phyloP scores from a whole-genome alignment of 805 yeast genomes.

The Wickerhamiella dianesei region DNA sequence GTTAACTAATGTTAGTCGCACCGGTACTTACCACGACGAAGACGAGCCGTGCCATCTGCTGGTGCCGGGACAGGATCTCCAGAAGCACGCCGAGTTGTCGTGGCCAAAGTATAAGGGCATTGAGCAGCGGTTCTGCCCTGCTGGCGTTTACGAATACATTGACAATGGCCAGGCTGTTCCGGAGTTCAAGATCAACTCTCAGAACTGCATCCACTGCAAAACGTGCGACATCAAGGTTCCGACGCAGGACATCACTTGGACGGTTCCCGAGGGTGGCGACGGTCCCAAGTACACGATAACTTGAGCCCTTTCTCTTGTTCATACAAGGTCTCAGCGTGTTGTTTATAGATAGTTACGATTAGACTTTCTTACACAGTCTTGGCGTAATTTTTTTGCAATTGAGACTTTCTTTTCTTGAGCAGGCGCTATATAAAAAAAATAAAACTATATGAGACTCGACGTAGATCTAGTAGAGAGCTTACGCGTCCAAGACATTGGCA shows the following conservation, averaged over 20 bases:
- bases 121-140: slow-evolving; percentile 91
- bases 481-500: too few species aligned
- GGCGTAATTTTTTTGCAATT: too few species aligned
- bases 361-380: too few species aligned
- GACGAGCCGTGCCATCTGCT: slow-evolving; percentile 84
- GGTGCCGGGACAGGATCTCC: slow-evolving; percentile 27
- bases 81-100: slow-evolving; percentile 50
- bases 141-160: slow-evolving; percentile 93
- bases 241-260: slow-evolving; percentile 86
- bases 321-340: too few species aligned
- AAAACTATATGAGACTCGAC: too few species aligned
- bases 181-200: slow-evolving; percentile 84
- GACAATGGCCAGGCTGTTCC: slow-evolving; percentile 39
- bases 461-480: too few species aligned
- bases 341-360: too few species aligned
- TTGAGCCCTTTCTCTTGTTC: slow-evolving; percentile 23
- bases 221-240: slow-evolving; percentile 98
- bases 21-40: slow-evolving; percentile 93
- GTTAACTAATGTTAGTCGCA: slow-evolving; percentile 85
- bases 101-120: slow-evolving; percentile 75
- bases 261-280: slow-evolving; percentile 98
- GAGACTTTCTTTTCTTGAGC: too few species aligned
- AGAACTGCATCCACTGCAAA: slow-evolving; percentile 96
- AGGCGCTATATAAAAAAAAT: too few species aligned
- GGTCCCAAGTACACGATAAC: slow-evolving; percentile 94